Base-by-base conservation (phyloP, 1,284 basidiomycete genomes). In the Pisolithus thermaeus region DNA sequence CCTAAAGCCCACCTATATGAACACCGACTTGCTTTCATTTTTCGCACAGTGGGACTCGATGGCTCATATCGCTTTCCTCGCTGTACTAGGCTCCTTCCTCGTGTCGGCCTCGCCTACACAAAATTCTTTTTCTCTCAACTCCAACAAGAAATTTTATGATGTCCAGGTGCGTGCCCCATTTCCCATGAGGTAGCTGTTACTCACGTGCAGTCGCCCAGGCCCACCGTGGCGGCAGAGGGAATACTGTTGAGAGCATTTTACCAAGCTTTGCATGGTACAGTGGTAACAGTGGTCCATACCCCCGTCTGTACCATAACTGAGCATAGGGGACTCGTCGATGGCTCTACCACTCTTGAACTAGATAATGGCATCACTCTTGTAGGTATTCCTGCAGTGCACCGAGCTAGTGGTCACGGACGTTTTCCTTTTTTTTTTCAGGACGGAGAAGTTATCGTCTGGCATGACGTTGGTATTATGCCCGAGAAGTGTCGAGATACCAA, bases 191-290 rank as follows among this genome's bases (percentile, higher is more conserved):
- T 18, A 37, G 9, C 16, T 25, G 49, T 43, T 54, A 36, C 54
- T 45, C 32, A 30, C 18, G 27, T 18, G 37, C 49, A 18, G 36
- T n/a, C 41, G 30, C 18, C 46, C 48, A 90, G 82, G 87, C 80
- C n/a, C 88, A 91, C 65, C 77, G 87, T 50, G 88, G 88, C 32
- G 83, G 83, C 52, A 77, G 88, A 61, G 88, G 88, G 7, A 83
- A 85, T 60, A 78, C 78, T 0, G 73, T 84, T 36, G 87, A 90
- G 69, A 87, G 74, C 59, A 81, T 77, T 6, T 69, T 90, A 36
- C 83, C 83, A 2, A 78, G 81, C 53, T 89, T 89, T 65, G 87
- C 86, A 55, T 87, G 84, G 85, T 86, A 70, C 55, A 70, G 57
- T 52, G 35, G 41, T 46, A 30, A 42, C 46, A 42, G 40, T 52